Evolutionary conservation across 257 asterid species (phyloP), one percentile per base, ranked within the genome.

Genomic region (Solanum microdontum): DNA sequence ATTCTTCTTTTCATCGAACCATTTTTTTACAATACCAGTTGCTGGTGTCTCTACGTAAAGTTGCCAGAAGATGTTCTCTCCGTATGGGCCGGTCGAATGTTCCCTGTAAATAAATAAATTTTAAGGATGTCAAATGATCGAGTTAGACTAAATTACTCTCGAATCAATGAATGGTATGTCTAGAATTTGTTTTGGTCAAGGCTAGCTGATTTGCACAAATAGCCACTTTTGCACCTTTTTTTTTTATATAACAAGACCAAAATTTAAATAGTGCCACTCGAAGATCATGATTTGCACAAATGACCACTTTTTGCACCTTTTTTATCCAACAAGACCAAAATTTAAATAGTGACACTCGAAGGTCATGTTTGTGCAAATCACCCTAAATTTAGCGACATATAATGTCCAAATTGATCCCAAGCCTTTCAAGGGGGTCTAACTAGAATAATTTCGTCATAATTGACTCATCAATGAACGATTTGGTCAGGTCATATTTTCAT

Each of bases 11-110:
- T 86, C 88, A n/a, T 33, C 8, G 33, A 86, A 86, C 88, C 88
- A 86, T 11, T 75, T 17, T 4, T 26, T 70, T 12, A 86, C 88
- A 24, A 86, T 82, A 26, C 9, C n/a, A 58, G 33, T 21, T 6
- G 88, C 51, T 28, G 72, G 23, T 4, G 12, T 28, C 12, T 33
- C 72, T 72, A 3, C 7, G 55, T 86, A 86, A 0, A 21, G 58
- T 14, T 86, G 51, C 84, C 88, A 86, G 37, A 45, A 86, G 43
- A 86, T 40, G 45, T 70, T 86, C 66, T 86, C 84, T 60, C 88
- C 88, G 37, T 86, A 86, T 6, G 21, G 79, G 0, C 72, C 83
- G 1, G 39, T 26, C 1, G 84, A 79, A 15, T 79, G 84, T 8
- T 8, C 6, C 3, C 84, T 45, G 39, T 13, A 24, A 12, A 37